phyloP scores from a whole-genome alignment of 2,329 filamentous ascomycete genomes.

The Chaetoscypha palmicola region DNA sequence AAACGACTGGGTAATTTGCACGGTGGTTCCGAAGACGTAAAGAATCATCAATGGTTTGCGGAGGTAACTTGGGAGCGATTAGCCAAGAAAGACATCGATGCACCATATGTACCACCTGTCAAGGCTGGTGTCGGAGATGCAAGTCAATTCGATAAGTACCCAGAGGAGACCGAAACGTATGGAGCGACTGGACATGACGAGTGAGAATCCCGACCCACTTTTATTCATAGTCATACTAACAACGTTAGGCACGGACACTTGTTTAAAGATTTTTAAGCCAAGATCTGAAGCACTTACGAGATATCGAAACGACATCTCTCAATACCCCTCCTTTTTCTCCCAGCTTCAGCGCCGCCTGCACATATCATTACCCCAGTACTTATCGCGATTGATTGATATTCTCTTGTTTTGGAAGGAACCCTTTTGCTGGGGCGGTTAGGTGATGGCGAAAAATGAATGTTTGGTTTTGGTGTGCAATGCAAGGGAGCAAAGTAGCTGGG shows the following conservation, averaged over 20 bases:
- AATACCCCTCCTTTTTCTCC: too few species aligned
- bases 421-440: too few species aligned
- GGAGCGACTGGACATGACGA: constrained; percentile 72
- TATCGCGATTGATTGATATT: too few species aligned
- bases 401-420: too few species aligned
- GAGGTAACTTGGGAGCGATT: constrained; percentile 97
- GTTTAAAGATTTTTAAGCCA: background rate
- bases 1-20: constrained; percentile 93
- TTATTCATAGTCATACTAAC: background rate
- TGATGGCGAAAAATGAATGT: too few species aligned
- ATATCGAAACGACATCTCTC: too few species aligned
- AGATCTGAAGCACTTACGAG: too few species aligned
- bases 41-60: constrained; percentile 91
- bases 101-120: constrained; percentile 93
- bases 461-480: too few species aligned
- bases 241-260: constrained; percentile 1
- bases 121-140: constrained; percentile 90
- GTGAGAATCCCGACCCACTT: constrained; percentile 53
- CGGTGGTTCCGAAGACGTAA: constrained; percentile 84
- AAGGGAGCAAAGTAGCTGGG: too few species aligned
- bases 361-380: too few species aligned
- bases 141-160: constrained; percentile 96
- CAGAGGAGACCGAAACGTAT: constrained; percentile 92
- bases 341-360: too few species aligned
- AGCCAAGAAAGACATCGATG: constrained; percentile 93